Evolutionary conservation across 2,329 filamentous ascomycete genomes (phyloP), one percentile per base, ranked within the genome.

Genomic region (Clonostachys chloroleuca): DNA sequence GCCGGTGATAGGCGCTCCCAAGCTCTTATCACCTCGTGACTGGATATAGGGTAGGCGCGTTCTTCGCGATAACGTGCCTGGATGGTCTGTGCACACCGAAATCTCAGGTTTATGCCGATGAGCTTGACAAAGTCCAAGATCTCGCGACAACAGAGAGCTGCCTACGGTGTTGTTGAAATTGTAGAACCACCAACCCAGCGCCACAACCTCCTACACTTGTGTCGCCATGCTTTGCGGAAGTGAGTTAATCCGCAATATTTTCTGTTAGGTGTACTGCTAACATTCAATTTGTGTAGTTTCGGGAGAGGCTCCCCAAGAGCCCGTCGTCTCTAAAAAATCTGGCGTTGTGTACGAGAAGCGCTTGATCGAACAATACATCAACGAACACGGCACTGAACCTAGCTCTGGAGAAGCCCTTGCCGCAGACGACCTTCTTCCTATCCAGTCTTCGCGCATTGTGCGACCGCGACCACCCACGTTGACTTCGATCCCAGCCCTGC

Each of bases 281-380:
- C 40, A 24, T 45, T 9, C 40, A 30, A 34, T 17, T 36, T 37
- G 40, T 51, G 47, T 61, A 95, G 92, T 99, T 69, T 99, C 94
- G 52, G 94, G 94, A 72, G 92, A 96, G 80, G 86, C 90, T 73
- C 92, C 94, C 55, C 88, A 96, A 73, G 86, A 91, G 71, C 92
- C 94, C 47, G 92, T 97, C 56, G 89, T 91, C 62, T 99, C 94
- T 63, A 87, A 88, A 69, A 95, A 96, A 74, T 95, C 90, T 63
- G 92, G 92, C 59, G 86, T 87, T 65, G 83, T 97, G 44, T 99
- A 95, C 68, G 94, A 99, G 72, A 95, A 90, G 73, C 87, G 92
- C 44, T 78, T 99, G 53, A 92, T 99, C 60, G 91, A 96, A 67
- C 88, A 92, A 57, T 96, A 96, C 66, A 91, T 99, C 61, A 81